A percentile compares a stretch with the other conserved stretches of the same genome.
Evolutionary conservation across 345 rosid species (phyloP).

Genomic region (Bretschneidera sinensis): DNA sequence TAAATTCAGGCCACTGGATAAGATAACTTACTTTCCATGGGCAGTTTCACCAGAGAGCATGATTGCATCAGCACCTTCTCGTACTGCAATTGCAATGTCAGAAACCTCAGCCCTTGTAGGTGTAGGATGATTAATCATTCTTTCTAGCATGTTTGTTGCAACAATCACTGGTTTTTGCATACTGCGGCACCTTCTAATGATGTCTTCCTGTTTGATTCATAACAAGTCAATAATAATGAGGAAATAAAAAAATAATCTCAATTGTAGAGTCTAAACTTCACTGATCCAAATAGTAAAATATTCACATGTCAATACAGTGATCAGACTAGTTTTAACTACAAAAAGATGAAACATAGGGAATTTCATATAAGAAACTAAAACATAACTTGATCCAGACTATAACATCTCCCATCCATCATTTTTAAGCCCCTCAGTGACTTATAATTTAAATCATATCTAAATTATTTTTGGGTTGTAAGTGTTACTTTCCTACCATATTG

Average conservation of each 20-base stretch:
- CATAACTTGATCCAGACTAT: neutral
- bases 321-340: too few species aligned
- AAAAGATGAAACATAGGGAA: too few species aligned
- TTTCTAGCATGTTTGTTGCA: conserved; percentile 96
- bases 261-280: too few species aligned
- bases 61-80: conserved; percentile 93
- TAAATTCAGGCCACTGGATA: neutral
- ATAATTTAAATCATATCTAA: neutral
- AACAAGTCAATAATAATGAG: neutral
- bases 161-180: conserved; percentile 94
- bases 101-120: conserved; percentile 99
- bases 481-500: neutral
- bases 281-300: neutral
- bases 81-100: conserved; percentile 92
- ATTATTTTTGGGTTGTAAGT: neutral
- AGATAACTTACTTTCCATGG: conserved; percentile 76
- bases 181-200: conserved; percentile 77
- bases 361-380: too few species aligned
- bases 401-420: neutral
- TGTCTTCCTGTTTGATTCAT: conserved; percentile 62
- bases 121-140: conserved; percentile 96
- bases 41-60: conserved; percentile 99
- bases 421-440: neutral
- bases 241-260: too few species aligned
- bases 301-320: too few species aligned